Evolutionary conservation across 1,284 basidiomycete species (phyloP).

Genomic region (Boletellus deceptivus): DNA sequence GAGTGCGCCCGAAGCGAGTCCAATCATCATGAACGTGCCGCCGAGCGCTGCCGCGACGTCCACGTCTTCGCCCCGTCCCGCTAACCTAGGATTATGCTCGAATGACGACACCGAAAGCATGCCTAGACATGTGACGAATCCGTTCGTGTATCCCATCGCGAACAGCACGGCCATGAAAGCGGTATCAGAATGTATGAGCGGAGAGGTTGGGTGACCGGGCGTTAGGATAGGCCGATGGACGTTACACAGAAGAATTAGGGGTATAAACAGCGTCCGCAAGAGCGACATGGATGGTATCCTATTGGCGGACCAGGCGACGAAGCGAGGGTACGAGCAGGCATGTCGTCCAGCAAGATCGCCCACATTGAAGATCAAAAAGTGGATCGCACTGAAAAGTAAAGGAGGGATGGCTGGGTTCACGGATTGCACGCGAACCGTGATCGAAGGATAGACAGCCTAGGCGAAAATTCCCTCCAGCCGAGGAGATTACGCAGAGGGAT

Average conservation of each 20-base stretch:
- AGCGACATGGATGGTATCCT: constrained; percentile 64
- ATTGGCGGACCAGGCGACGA: constrained; percentile 63
- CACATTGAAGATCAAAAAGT: constrained; percentile 70
- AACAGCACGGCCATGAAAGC: constrained; percentile 72
- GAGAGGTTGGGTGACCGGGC: constrained; percentile 27
- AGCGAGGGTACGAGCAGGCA: constrained; percentile 59
- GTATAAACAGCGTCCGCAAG: constrained; percentile 73
- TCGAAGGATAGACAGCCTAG: constrained; percentile 81
- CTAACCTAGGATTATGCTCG: constrained; percentile 66
- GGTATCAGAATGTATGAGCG: constrained; percentile 68
- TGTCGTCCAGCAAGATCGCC: constrained; percentile 79
- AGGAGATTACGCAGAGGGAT: not conserved
- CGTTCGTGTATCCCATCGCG: constrained; percentile 69
- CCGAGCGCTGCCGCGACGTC: constrained; percentile 81
- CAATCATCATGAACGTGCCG: constrained; percentile 77
- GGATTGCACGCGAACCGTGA: constrained; percentile 72
- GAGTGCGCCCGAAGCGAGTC: constrained; percentile 71
- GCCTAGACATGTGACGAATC: constrained; percentile 65
- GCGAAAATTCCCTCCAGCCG: not conserved
- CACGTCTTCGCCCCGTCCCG: constrained; percentile 66
- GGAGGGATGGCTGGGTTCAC: constrained; percentile 57
- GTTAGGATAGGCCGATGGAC: constrained; percentile 44
- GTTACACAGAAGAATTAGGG: constrained; percentile 83
- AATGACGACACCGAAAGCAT: constrained; percentile 73
- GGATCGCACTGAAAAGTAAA: constrained; percentile 64